A percentile compares a stretch with the other conserved stretches of the same genome.
These are phyloP conservation scores for Candida boidinii DNA, from an alignment of 805 yeast genomes.

Conservation along the genomic window DNA sequence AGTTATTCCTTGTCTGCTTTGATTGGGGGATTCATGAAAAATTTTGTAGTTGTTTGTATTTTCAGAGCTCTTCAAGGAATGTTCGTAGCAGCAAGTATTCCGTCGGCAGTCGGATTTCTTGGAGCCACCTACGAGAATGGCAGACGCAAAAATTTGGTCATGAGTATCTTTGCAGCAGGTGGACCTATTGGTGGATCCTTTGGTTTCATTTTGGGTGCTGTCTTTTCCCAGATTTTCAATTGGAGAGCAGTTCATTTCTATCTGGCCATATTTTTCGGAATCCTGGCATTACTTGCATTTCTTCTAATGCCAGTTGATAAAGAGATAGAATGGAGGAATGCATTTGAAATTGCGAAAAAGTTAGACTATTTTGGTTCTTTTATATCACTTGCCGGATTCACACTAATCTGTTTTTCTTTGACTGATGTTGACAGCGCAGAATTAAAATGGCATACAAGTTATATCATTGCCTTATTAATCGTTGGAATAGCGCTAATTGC, in stretches of 20 bases:
- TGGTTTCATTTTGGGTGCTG: conserved; percentile 34
- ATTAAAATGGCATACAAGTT: conserved; percentile 37
- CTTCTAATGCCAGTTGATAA: conserved; percentile 29
- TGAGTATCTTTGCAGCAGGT: conserved; percentile 30
- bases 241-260: conserved; percentile 37
- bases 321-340: conserved; percentile 17
- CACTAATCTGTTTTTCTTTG: conserved; percentile 33
- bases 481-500: conserved; percentile 28
- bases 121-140: conserved; percentile 27
- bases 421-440: conserved; percentile 33
- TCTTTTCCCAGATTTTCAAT: conserved; percentile 26
- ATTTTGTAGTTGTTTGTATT: conserved; percentile 24
- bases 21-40: conserved; percentile 23
- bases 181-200: conserved; percentile 32
- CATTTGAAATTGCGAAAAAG: conserved; percentile 14
- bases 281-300: conserved; percentile 13
- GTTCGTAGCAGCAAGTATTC: conserved; percentile 27
- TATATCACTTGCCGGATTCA: conserved; percentile 30
- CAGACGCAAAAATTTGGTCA: conserved; percentile 25
- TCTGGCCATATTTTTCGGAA: conserved; percentile 28
- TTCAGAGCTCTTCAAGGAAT: conserved; percentile 31
- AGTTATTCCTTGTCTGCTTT: conserved; percentile 21
- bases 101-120: conserved; percentile 32
- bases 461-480: conserved; percentile 34
- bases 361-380: conserved; percentile 36